A percentile compares a stretch with the other conserved stretches of the same genome.
Conservation (phyloP, 345 rosid genomes). For the Syzygium grande region DNA sequence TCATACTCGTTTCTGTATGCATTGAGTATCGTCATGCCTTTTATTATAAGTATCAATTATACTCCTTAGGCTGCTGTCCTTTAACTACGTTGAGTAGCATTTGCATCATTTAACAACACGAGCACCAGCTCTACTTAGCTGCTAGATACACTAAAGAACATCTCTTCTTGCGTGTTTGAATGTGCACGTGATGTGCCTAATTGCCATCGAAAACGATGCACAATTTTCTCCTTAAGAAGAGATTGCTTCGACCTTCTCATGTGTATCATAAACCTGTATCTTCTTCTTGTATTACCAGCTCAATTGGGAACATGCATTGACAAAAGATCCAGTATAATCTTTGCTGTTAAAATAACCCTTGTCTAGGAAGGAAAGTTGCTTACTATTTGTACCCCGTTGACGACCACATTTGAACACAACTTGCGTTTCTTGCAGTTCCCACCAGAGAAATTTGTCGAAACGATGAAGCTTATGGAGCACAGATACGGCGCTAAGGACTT, state of each 20-base stretch:
- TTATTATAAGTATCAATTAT: neutral
- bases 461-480: conserved; percentile 90
- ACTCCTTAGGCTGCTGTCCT: neutral
- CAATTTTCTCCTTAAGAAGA: neutral
- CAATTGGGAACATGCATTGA: neutral
- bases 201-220: neutral
- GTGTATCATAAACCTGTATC: neutral
- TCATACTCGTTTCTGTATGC: neutral
- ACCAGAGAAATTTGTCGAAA: conserved; percentile 83
- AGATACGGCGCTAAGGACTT: conserved; percentile 96
- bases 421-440: conserved; percentile 34
- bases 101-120: neutral
- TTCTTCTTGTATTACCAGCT: neutral
- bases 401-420: neutral
- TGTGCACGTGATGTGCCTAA: neutral
- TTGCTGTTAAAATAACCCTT: neutral
- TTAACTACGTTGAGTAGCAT: too few relatives aligned
- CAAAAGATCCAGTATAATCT: neutral
- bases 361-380: neutral
- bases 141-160: neutral
- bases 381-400: neutral
- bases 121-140: neutral
- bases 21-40: neutral
- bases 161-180: neutral
- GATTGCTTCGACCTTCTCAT: neutral